Evolutionary conservation across 805 yeast species (phyloP).

Genomic region (Hyphopichia homilentoma): DNA sequence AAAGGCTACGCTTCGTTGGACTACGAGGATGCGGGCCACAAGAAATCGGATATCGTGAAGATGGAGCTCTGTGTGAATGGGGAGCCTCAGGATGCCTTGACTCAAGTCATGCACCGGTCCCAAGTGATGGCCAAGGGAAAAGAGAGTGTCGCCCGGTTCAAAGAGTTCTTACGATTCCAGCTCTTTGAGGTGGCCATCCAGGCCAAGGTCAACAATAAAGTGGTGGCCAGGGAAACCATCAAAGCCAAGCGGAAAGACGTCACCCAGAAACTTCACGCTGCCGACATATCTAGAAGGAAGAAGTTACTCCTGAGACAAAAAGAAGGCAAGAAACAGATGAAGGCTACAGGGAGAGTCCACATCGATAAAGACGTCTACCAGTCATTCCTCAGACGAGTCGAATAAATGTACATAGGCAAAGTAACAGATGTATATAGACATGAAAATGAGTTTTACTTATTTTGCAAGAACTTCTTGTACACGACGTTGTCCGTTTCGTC

Average conservation of each 20-base stretch:
- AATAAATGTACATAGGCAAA: slow-evolving; percentile 7
- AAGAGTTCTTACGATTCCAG: slow-evolving; percentile 74
- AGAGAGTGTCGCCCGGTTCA: slow-evolving; percentile 80
- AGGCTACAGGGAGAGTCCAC: slow-evolving; percentile 70
- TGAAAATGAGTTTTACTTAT: slow-evolving; percentile 2
- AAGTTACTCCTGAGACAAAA: slow-evolving; percentile 85
- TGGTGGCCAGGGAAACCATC: slow-evolving; percentile 88
- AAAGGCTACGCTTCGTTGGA: slow-evolving; percentile 93
- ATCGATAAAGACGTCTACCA: slow-evolving; percentile 87
- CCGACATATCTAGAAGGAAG: slow-evolving; percentile 87
- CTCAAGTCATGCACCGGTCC: slow-evolving; percentile 82
- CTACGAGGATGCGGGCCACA: slow-evolving; percentile 91
- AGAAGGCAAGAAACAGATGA: slow-evolving; percentile 87
- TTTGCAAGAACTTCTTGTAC: slow-evolving; percentile 70
- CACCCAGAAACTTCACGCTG: slow-evolving; percentile 88
- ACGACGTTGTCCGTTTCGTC: slow-evolving; percentile 87
- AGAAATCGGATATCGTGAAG: slow-evolving; percentile 75
- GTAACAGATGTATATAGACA: too few species aligned
- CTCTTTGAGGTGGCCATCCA: slow-evolving; percentile 91
- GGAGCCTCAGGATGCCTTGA: slow-evolving; percentile 82
- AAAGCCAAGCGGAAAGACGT: slow-evolving; percentile 94
- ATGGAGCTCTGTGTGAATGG: slow-evolving; percentile 89
- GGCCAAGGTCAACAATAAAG: slow-evolving; percentile 75
- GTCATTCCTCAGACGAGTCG: slow-evolving; percentile 58
- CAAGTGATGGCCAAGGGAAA: slow-evolving; percentile 71